Conservation (phyloP, 495 filamentous ascomycete species). For the Melanomma pulvis-pyrius region DNA sequence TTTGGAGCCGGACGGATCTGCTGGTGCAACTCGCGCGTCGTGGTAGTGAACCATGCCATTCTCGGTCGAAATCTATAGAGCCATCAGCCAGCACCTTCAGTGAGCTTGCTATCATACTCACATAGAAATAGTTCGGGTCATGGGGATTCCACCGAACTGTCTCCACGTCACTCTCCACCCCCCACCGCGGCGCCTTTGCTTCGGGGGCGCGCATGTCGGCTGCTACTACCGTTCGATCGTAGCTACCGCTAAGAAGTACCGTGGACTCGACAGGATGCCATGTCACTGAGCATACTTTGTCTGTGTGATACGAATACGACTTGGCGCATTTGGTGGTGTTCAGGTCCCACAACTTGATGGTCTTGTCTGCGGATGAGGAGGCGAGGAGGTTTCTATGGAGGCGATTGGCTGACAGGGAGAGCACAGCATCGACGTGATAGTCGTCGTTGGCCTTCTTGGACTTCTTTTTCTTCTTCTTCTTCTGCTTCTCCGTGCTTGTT, state of each 20-base stretch:
- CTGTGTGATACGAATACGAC: slow-evolving; percentile 86
- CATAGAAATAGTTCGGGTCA: slow-evolving; percentile 89
- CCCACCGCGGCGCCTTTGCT: slow-evolving; percentile 75
- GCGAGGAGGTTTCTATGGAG: slow-evolving; percentile 94
- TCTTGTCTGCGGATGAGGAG: slow-evolving; percentile 93
- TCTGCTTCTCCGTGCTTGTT: slow-evolving; percentile 56
- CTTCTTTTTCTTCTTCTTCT: slow-evolving; percentile 84
- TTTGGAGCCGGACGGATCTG: slow-evolving; percentile 70
- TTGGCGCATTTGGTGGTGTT: slow-evolving; percentile 88
- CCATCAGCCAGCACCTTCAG: not conserved
- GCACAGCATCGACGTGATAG: slow-evolving; percentile 91
- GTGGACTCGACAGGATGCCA: slow-evolving; percentile 91
- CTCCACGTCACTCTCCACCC: slow-evolving; percentile 94
- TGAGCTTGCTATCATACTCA: slow-evolving; percentile 25
- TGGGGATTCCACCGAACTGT: slow-evolving; percentile 90
- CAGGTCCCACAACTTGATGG: slow-evolving; percentile 96
- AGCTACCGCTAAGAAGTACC: slow-evolving; percentile 85
- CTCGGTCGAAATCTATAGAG: slow-evolving; percentile 72
- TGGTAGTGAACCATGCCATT: slow-evolving; percentile 85
- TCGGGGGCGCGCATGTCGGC: slow-evolving; percentile 93
- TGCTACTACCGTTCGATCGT: slow-evolving; percentile 88
- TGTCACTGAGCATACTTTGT: slow-evolving; percentile 93
- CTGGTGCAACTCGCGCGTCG: slow-evolving; percentile 72
- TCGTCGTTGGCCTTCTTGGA: slow-evolving; percentile 83
- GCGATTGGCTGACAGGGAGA: slow-evolving; percentile 87